Percentiles rank a stretch among this genome's conserved stretches.
These are phyloP conservation scores for Calocybe indica DNA, from an alignment of 768 basidiomycete genomes.

Conservation along the genomic window DNA sequence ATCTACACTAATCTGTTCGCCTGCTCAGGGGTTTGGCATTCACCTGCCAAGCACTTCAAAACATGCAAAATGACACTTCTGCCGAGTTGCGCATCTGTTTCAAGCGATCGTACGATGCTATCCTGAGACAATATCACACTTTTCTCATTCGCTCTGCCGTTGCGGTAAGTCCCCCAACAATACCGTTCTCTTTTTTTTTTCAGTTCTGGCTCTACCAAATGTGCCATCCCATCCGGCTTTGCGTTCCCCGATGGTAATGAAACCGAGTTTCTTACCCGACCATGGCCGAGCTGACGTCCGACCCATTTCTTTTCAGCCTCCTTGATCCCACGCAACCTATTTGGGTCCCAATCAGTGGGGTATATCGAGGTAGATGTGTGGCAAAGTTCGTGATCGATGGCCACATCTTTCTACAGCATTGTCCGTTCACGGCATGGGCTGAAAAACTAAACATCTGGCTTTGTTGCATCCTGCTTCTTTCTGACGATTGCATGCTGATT, in stretches of 20 bases:
- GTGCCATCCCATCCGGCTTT: too few relatives aligned
- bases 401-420: too few relatives aligned
- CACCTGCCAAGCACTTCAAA: slow-evolving; percentile 60
- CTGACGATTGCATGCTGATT: slow-evolving; percentile 1
- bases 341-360: too few relatives aligned
- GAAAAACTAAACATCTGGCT: neutral
- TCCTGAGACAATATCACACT: slow-evolving; percentile 60
- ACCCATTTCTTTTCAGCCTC: too few relatives aligned
- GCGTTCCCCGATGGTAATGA: too few relatives aligned
- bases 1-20: too few relatives aligned
- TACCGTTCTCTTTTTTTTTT: neutral
- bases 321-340: too few relatives aligned
- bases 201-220: slow-evolving; percentile 5
- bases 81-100: slow-evolving; percentile 64
- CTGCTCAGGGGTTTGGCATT: slow-evolving; percentile 55
- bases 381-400: too few relatives aligned
- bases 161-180: slow-evolving; percentile 32
- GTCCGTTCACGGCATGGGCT: neutral
- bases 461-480: slow-evolving; percentile 7
- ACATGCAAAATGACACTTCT: slow-evolving; percentile 49
- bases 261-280: too few relatives aligned
- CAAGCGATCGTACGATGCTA: slow-evolving; percentile 62
- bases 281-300: too few relatives aligned
- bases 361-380: too few relatives aligned
- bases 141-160: slow-evolving; percentile 64